Conservation (phyloP, 352 stramenopile species). For the Aphanomyces invadans region DNA sequence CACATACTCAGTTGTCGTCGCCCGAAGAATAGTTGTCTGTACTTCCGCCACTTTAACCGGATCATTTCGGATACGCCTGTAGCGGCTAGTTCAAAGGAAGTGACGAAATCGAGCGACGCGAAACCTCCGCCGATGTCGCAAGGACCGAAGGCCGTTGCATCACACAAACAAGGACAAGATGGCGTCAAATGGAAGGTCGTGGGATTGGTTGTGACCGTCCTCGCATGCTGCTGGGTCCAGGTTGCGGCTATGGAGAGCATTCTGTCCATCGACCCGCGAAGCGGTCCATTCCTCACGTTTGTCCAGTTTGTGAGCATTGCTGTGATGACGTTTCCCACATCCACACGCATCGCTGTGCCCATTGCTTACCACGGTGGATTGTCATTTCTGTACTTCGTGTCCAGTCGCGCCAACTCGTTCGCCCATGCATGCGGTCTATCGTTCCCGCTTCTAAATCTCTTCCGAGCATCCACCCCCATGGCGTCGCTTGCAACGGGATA, state of each 20-base stretch:
- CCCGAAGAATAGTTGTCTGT: too few relatives aligned
- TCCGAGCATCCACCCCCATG: constrained; percentile 12
- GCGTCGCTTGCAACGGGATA: constrained; percentile 13
- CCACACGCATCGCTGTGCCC: neutral
- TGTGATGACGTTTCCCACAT: constrained; percentile 4
- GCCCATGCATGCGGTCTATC: constrained; percentile 14
- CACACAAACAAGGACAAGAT: too few relatives aligned
- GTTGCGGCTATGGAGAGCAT: constrained; percentile 17
- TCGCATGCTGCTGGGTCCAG: constrained; percentile 19
- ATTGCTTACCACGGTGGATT: neutral
- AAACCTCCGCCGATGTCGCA: too few relatives aligned
- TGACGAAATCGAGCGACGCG: too few relatives aligned
- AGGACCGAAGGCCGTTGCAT: too few relatives aligned
- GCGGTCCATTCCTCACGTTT: constrained; percentile 5
- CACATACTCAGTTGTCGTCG: too few relatives aligned
- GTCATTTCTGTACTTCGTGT: constrained; percentile 9
- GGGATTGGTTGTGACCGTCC: constrained; percentile 2
- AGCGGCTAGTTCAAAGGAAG: too few relatives aligned
- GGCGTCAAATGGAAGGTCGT: too few relatives aligned
- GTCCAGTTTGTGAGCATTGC: constrained; percentile 19
- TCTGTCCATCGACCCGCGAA: constrained; percentile 4
- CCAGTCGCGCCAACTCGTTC: constrained; percentile 12
- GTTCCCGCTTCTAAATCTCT: constrained; percentile 21
- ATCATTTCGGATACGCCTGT: too few relatives aligned
- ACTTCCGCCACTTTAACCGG: too few relatives aligned